Base-by-base conservation (phyloP, 2,329 filamentous ascomycete species). In the Fusarium chlamydosporum region DNA sequence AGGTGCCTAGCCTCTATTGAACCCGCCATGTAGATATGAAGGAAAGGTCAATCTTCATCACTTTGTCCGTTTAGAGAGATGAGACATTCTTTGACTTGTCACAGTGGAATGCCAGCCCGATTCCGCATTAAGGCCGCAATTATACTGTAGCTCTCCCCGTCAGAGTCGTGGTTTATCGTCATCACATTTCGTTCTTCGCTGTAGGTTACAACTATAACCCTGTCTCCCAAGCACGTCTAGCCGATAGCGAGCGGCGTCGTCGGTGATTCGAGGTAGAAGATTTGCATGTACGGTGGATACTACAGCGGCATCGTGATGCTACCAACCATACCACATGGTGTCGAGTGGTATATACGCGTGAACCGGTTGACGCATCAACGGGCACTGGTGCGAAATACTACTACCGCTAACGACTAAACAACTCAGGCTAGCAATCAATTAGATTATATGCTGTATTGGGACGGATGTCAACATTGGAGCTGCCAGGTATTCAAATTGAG, bases 361-460 rank as follows among this genome's bases (percentile, higher is more conserved):
- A 64, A 67, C 61, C 38, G 43, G 59, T 71, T 70, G 65, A 67
- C 67, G 53, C 65, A 74, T 61, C 69, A 72, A 72, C 67, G 43
- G 47, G 45, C 47, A 65, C 50, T 57, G 54, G 53, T 57, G 46
- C 51, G 33, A 66, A 50, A 16, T 34, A 26, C 43, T 37, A 16
- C 16, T 29, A 41, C 7, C 23, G 20, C 34, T n/a, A 27, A 27
- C 23, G 16, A 12, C 16, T 16, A 43, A 45, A 23, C 43, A 34
- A 48, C 13, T 16, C 34, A 16, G 23, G 26, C 26, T 18, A 43
- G n/a, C 27, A 20, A 27, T 45, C 27, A 18, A 11, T 31, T 45
- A 18, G 42, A 45, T 29, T 45, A 31, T 31, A 45, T 27, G 42
- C 52, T 54, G 60, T 27, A 51, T 50, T 50, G 33, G 63, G 59